Conservation (phyloP, 2,329 filamentous ascomycete species). For the Ceratocystis colombiana region DNA sequence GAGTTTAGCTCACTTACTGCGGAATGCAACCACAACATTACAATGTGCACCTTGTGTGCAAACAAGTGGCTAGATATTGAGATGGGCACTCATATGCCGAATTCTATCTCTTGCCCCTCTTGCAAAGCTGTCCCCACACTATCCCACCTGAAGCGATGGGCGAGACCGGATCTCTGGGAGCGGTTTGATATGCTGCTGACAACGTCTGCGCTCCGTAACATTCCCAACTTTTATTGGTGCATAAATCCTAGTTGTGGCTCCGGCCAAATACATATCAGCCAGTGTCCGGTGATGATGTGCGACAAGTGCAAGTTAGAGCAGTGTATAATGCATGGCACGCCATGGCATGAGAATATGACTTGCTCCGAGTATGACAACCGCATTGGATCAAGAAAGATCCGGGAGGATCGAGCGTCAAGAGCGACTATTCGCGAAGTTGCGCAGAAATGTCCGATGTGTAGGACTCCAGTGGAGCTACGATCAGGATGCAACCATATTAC, state of each 20-base stretch:
- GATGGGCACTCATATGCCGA: constrained; percentile 8
- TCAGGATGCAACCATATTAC: constrained; percentile 37
- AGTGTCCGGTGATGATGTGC: constrained; percentile 33
- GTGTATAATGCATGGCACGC: constrained; percentile 33
- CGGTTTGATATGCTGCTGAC: constrained; percentile 34
- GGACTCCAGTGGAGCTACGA: constrained; percentile 33
- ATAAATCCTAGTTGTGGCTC: constrained; percentile 33
- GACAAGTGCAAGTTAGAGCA: constrained; percentile 30
- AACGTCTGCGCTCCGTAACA: constrained; percentile 30
- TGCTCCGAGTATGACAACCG: constrained; percentile 34
- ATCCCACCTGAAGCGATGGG: constrained; percentile 15
- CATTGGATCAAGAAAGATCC: constrained; percentile 28
- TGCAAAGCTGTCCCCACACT: constrained; percentile 1
- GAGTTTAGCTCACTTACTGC: constrained; percentile 17
- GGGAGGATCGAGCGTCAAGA: constrained; percentile 33
- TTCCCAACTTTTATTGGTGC: constrained; percentile 35
- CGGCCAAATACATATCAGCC: constrained; percentile 33
- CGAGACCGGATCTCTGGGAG: constrained; percentile 9
- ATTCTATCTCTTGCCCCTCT: constrained; percentile 17
- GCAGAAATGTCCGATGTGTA: constrained; percentile 34
- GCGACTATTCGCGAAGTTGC: constrained; percentile 31
- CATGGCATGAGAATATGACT: constrained; percentile 34
- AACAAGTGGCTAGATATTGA: constrained; percentile 18
- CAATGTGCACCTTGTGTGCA: constrained; percentile 19
- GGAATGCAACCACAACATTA: constrained; percentile 9